These are phyloP conservation scores for Leishmania tarentolae DNA, from an alignment of 208 protist species.

Conservation along the genomic window DNA sequence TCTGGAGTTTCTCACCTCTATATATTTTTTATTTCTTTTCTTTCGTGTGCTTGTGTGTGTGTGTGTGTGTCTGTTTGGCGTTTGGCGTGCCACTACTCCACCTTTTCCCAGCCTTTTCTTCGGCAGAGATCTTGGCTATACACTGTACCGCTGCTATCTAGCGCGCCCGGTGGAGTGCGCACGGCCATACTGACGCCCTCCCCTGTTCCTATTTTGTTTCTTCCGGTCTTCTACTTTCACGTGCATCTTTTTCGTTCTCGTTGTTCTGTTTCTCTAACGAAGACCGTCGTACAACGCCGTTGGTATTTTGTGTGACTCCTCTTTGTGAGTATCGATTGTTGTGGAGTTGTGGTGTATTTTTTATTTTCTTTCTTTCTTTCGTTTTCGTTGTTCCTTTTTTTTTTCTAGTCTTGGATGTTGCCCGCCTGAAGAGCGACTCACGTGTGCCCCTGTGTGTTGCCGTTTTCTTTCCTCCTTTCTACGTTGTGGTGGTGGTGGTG, in stretches of 20 bases:
- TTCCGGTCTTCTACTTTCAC: background rate
- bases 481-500: no score
- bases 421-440: background rate
- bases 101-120: slow-evolving; percentile 1
- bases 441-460: background rate
- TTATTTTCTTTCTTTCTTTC: no score
- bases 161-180: background rate
- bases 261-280: background rate
- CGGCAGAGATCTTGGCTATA: background rate
- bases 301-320: background rate
- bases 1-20: background rate
- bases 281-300: background rate
- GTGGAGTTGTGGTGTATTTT: no score
- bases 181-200: background rate
- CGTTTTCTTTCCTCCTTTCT: background rate
- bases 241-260: background rate
- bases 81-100: slow-evolving; percentile 4
- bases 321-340: no score
- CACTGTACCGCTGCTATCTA: background rate
- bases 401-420: background rate
- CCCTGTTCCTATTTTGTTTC: background rate
- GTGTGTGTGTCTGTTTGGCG: background rate
- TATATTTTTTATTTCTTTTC: slow-evolving; percentile 9
- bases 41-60: background rate
- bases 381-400: background rate